Evolutionary conservation across 306 rosid genomes (phyloP).

Genomic region (Ammopiptanthus mongolicus): DNA sequence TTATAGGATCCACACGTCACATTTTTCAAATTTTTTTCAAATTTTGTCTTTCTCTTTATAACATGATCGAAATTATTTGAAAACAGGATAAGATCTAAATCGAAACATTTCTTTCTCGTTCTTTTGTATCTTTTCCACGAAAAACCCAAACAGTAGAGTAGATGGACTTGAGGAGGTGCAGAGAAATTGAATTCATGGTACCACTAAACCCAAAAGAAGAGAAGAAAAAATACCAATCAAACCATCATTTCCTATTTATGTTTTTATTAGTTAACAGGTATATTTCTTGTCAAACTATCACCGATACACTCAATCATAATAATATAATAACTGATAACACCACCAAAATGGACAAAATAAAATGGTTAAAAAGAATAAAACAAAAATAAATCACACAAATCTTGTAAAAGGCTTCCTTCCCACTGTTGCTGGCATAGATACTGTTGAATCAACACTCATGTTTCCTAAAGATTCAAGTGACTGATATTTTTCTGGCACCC

Average conservation of each 20-base stretch:
- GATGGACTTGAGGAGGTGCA: not conserved
- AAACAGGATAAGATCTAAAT: too few relatives aligned
- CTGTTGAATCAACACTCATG: slow-evolving; percentile 80
- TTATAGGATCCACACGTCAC: too few relatives aligned
- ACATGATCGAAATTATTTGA: too few relatives aligned
- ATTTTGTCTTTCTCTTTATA: too few relatives aligned
- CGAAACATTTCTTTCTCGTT: too few relatives aligned
- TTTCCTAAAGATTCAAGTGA: slow-evolving; percentile 58
- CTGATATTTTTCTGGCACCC: slow-evolving; percentile 50
- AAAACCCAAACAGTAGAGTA: too few relatives aligned
- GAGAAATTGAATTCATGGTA: not conserved
- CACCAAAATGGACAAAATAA: slow-evolving; percentile 30
- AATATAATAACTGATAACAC: slow-evolving; percentile 35
- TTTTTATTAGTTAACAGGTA: slow-evolving; percentile 64
- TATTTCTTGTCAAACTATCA: slow-evolving; percentile 49
- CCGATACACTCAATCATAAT: slow-evolving; percentile 51
- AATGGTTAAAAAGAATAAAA: slow-evolving; percentile 38
- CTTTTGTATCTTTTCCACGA: too few relatives aligned
- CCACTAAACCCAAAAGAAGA: not conserved
- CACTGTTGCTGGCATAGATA: slow-evolving; percentile 73
- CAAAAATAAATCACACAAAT: slow-evolving; percentile 77
- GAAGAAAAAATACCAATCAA: slow-evolving; percentile 27
- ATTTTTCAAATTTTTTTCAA: too few relatives aligned
- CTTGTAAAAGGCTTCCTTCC: slow-evolving; percentile 95
- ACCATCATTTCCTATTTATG: slow-evolving; percentile 46